phyloP scores from a whole-genome alignment of 2,329 filamentous ascomycete genomes.

The Pseudogymnoascus sp. region DNA sequence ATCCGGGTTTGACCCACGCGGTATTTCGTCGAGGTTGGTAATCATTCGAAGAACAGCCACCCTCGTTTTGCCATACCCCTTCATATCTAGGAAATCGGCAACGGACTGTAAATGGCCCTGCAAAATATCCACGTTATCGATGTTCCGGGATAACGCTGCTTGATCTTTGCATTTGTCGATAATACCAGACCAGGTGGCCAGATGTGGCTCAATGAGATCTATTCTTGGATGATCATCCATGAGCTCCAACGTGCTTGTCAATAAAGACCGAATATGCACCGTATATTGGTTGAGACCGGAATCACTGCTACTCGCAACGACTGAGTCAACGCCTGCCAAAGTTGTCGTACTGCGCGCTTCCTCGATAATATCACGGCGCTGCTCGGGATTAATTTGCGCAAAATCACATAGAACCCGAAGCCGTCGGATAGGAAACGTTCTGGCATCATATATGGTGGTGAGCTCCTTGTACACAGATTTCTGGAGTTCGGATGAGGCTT shows the following conservation, averaged over 20 bases:
- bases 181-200: constrained; percentile 31
- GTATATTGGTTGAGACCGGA: constrained; percentile 21
- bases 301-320: constrained; percentile 20
- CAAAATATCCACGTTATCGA: constrained; percentile 44
- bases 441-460: constrained; percentile 22
- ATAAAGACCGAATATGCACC: constrained; percentile 22
- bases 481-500: constrained; percentile 17
- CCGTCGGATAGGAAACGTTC: constrained; percentile 26
- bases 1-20: constrained; percentile 34
- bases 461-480: constrained; percentile 21
- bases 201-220: constrained; percentile 19
- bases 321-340: neutral
- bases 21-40: constrained; percentile 38
- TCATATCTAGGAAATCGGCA: constrained; percentile 48
- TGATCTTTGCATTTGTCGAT: constrained; percentile 35
- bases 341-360: constrained; percentile 7
- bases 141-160: constrained; percentile 32
- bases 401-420: constrained; percentile 23
- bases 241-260: constrained; percentile 23
- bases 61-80: constrained; percentile 43
- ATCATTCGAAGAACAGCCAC: constrained; percentile 42
- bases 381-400: constrained; percentile 18
- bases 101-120: constrained; percentile 43
- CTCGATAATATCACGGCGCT: constrained; percentile 11
- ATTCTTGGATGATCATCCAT: constrained; percentile 21